A percentile compares a stretch with the other conserved stretches of the same genome.
These are phyloP conservation scores for Stenogyne calaminthoides DNA, from an alignment of 305 asterid genomes.

Conservation along the genomic window DNA sequence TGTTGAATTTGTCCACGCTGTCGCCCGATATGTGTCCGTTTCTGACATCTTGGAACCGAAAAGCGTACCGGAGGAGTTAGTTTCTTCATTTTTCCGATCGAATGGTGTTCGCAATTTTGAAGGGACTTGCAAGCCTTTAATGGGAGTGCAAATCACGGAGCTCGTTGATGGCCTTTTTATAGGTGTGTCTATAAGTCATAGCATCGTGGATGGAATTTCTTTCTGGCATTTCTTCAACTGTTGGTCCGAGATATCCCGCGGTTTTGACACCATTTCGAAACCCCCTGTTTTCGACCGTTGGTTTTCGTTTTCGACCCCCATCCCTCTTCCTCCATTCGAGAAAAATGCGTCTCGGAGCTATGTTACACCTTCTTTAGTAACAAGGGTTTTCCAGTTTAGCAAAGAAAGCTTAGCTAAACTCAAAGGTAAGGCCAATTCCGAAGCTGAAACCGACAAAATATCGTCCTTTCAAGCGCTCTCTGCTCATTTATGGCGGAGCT, in stretches of 20 bases:
- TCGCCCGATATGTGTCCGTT: slow-evolving; percentile 15
- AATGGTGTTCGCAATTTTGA: slow-evolving; percentile 31
- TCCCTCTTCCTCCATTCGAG: slow-evolving; percentile 22
- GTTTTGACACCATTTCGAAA: slow-evolving; percentile 25
- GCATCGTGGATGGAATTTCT: slow-evolving; percentile 42
- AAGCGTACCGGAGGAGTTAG: slow-evolving; percentile 31
- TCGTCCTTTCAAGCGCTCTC: slow-evolving; percentile 49
- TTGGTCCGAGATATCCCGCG: slow-evolving; percentile 56
- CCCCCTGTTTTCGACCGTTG: slow-evolving; percentile 25
- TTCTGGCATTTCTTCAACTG: slow-evolving; percentile 63
- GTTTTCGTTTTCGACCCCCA: background rate
- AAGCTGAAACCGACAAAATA: slow-evolving; percentile 27
- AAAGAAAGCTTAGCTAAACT: slow-evolving; percentile 32
- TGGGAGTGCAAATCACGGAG: slow-evolving; percentile 49
- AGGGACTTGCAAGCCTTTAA: slow-evolving; percentile 46
- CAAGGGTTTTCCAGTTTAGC: slow-evolving; percentile 37
- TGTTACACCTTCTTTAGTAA: slow-evolving; percentile 24
- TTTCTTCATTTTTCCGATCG: slow-evolving; percentile 37
- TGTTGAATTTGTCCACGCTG: slow-evolving; percentile 32
- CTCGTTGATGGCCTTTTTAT: slow-evolving; percentile 53
- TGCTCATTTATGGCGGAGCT: slow-evolving; percentile 49
- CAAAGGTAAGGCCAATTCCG: slow-evolving; percentile 40
- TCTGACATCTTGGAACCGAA: slow-evolving; percentile 33
- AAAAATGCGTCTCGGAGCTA: background rate
- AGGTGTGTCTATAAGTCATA: slow-evolving; percentile 43